Percentiles rank a stretch among this genome's conserved stretches.
phyloP scores from a whole-genome alignment of 345 rosid species.

The Clarkia xantiana region DNA sequence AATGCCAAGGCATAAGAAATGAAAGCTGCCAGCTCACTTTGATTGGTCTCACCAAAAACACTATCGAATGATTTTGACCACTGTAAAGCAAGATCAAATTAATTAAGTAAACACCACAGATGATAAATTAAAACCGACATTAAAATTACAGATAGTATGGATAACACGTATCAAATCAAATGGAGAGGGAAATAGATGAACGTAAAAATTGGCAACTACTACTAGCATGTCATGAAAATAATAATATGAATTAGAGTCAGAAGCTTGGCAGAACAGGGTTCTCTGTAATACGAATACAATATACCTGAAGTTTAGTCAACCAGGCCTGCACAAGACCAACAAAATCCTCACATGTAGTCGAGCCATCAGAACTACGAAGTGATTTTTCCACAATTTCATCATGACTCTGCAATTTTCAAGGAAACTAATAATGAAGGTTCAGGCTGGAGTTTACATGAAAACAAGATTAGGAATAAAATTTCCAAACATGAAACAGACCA shows the following conservation, averaged over 20 bases:
- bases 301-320: slow-evolving; percentile 69
- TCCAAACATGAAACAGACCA: not conserved
- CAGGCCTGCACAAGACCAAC: slow-evolving; percentile 64
- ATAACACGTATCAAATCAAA: no score
- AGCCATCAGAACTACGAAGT: slow-evolving; percentile 49
- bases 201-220: no score
- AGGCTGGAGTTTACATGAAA: not conserved
- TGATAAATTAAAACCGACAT: not conserved
- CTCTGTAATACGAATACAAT: not conserved
- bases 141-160: not conserved
- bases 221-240: no score
- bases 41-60: slow-evolving; percentile 69
- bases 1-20: slow-evolving; percentile 88
- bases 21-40: slow-evolving; percentile 90
- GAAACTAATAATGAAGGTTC: slow-evolving; percentile 9
- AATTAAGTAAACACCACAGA: not conserved
- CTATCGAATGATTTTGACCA: slow-evolving; percentile 40
- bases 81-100: slow-evolving; percentile 24
- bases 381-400: slow-evolving; percentile 71
- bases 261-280: no score
- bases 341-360: slow-evolving; percentile 67
- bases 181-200: no score
- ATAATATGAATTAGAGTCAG: no score
- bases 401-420: slow-evolving; percentile 39
- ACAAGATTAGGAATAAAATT: not conserved